Evolutionary conservation across 169 alveolate species (phyloP).

Genomic region (Theileria orientalis): DNA sequence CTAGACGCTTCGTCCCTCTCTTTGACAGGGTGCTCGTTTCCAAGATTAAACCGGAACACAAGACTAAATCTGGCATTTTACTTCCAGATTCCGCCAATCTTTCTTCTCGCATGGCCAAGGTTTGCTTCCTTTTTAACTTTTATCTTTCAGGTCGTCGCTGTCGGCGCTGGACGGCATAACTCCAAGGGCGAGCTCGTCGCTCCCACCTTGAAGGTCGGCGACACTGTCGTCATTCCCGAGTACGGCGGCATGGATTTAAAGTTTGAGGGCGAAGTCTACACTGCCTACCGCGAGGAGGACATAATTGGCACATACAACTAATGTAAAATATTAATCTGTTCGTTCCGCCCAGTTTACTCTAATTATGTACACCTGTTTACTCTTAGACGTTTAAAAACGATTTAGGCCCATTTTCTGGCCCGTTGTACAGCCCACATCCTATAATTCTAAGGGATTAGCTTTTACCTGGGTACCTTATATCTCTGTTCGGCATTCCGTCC

Average conservation of each 20-base stretch:
- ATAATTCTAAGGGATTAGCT: conserved; percentile 12
- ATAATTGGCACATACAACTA: conserved; percentile 73
- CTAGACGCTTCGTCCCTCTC: conserved; percentile 78
- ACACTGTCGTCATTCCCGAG: conserved; percentile 85
- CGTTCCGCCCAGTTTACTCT: neutral
- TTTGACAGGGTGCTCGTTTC: conserved; percentile 82
- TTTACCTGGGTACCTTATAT: conserved; percentile 8
- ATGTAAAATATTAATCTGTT: neutral
- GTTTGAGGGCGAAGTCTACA: conserved; percentile 80
- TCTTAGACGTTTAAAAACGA: conserved; percentile 18
- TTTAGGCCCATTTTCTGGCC: conserved; percentile 58
- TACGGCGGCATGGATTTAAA: conserved; percentile 84
- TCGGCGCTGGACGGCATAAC: conserved; percentile 69
- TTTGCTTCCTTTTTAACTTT: neutral
- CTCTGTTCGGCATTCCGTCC: conserved; percentile 19
- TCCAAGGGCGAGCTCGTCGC: conserved; percentile 69
- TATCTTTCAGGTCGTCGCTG: conserved; percentile 68
- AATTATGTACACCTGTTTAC: neutral
- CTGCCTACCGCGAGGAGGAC: conserved; percentile 82
- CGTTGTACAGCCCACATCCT: conserved; percentile 57
- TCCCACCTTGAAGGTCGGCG: conserved; percentile 78
- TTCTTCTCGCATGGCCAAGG: conserved; percentile 76
- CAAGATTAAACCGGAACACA: conserved; percentile 72
- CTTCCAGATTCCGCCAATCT: conserved; percentile 80
- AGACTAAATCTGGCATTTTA: conserved; percentile 80